Conservation (phyloP, 208 protist genomes). For the Endotrypanum monterogeii region DNA sequence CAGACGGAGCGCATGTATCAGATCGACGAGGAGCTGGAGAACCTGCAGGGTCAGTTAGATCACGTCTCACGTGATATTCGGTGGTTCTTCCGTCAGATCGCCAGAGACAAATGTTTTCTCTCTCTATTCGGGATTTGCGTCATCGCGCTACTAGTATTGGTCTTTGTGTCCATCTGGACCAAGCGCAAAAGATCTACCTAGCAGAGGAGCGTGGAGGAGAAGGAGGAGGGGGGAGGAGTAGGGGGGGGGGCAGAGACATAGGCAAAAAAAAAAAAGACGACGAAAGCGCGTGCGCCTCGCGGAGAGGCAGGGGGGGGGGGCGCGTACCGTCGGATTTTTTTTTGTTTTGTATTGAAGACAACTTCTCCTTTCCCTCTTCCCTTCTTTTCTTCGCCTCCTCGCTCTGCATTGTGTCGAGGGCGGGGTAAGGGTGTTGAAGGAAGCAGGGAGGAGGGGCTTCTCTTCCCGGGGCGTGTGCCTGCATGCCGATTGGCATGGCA, state of each 20-base stretch:
- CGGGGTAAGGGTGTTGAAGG: too few relatives aligned
- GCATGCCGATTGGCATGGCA: too few relatives aligned
- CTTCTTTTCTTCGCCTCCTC: not conserved
- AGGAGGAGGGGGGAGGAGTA: not conserved
- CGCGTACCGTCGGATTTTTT: not conserved
- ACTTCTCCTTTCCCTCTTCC: not conserved
- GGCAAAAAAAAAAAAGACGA: not conserved
- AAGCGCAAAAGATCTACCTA: slow-evolving; percentile 38
- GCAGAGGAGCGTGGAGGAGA: not conserved
- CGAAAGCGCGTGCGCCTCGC: not conserved
- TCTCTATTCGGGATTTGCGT: slow-evolving; percentile 68
- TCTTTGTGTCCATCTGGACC: slow-evolving; percentile 80
- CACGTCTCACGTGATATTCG: slow-evolving; percentile 67
- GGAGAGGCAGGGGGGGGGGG: not conserved
- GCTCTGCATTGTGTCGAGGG: not conserved
- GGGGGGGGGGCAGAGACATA: not conserved
- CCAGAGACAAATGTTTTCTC: slow-evolving; percentile 81
- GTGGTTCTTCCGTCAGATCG: slow-evolving; percentile 81
- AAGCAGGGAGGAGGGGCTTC: too few relatives aligned
- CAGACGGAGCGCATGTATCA: slow-evolving; percentile 85
- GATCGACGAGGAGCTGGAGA: slow-evolving; percentile 79
- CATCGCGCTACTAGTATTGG: slow-evolving; percentile 58
- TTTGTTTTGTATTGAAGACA: not conserved
- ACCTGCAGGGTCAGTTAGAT: slow-evolving; percentile 73
- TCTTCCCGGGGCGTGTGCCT: too few relatives aligned